Conservation (phyloP, 805 yeast genomes). For the Yamadazyma tumulicola region DNA sequence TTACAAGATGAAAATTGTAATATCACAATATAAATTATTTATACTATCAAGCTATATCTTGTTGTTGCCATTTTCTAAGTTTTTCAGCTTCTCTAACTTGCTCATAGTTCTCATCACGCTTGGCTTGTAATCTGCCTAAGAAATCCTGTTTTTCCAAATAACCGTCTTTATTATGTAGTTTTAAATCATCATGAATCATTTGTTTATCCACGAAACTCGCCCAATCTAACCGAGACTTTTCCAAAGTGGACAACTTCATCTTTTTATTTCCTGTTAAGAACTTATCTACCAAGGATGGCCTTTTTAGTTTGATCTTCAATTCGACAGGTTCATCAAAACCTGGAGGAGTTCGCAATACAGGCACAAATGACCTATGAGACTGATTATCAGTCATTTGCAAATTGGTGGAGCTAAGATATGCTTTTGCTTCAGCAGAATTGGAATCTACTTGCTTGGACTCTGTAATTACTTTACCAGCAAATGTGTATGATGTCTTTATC, state of each 20-base stretch:
- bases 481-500: constrained; percentile 75
- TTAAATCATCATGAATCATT: constrained; percentile 80
- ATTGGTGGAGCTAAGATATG: constrained; percentile 59
- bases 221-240: constrained; percentile 93
- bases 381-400: constrained; percentile 12
- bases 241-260: constrained; percentile 78
- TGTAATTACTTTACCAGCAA: constrained; percentile 80
- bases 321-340: constrained; percentile 32
- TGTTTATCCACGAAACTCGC: constrained; percentile 86
- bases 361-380: constrained; percentile 25
- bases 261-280: constrained; percentile 66
- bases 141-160: constrained; percentile 90
- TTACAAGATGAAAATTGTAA: too few species aligned
- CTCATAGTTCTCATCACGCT: constrained; percentile 49
- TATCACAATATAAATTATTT: background rate
- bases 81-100: constrained; percentile 38
- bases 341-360: constrained; percentile 29
- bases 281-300: constrained; percentile 74
- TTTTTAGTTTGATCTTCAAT: constrained; percentile 57
- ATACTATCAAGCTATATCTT: background rate
- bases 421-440: constrained; percentile 83
- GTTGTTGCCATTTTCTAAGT: constrained; percentile 12
- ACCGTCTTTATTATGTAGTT: constrained; percentile 81
- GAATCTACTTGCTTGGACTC: constrained; percentile 77
- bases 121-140: constrained; percentile 66